Evolutionary conservation across 352 stramenopile genomes (phyloP).

Genomic region (Blastocystis sp.): DNA sequence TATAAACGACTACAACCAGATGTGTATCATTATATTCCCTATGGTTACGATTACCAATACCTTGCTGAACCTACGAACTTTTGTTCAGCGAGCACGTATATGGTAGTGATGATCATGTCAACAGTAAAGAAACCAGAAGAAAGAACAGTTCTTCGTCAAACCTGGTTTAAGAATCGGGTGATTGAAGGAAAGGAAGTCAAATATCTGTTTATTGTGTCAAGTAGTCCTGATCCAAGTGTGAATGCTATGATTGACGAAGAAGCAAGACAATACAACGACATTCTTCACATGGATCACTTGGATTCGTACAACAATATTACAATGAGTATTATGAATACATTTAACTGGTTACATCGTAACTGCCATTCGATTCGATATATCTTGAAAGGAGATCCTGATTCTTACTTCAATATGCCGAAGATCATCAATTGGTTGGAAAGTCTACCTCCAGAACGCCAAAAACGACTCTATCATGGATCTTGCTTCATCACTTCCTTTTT

Average conservation of each 20-base stretch:
- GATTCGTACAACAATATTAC: conserved; percentile 57
- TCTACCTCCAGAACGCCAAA: conserved; percentile 16
- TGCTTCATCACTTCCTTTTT: conserved; percentile 58
- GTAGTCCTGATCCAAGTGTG: conserved; percentile 25
- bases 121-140: conserved; percentile 41
- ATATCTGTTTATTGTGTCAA: conserved; percentile 44
- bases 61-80: background rate
- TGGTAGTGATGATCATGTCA: conserved; percentile 53
- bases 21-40: conserved; percentile 41
- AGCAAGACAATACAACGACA: conserved; percentile 21
- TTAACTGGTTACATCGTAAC: conserved; percentile 53
- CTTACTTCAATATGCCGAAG: conserved; percentile 41
- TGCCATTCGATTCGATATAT: conserved; percentile 43
- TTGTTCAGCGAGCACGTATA: background rate
- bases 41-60: conserved; percentile 35
- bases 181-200: conserved; percentile 21
- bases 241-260: conserved; percentile 20
- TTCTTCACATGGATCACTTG: conserved; percentile 39
- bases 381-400: conserved; percentile 45
- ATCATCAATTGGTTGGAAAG: conserved; percentile 28
- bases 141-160: background rate
- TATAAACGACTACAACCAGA: conserved; percentile 17
- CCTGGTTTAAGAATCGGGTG: conserved; percentile 14
- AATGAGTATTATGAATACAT: conserved; percentile 53
- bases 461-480: conserved; percentile 13